Evolutionary conservation across 2,329 filamentous ascomycete genomes (phyloP), one percentile per base, ranked within the genome.

Genomic region (Monilinia vaccinii-corymbosi): DNA sequence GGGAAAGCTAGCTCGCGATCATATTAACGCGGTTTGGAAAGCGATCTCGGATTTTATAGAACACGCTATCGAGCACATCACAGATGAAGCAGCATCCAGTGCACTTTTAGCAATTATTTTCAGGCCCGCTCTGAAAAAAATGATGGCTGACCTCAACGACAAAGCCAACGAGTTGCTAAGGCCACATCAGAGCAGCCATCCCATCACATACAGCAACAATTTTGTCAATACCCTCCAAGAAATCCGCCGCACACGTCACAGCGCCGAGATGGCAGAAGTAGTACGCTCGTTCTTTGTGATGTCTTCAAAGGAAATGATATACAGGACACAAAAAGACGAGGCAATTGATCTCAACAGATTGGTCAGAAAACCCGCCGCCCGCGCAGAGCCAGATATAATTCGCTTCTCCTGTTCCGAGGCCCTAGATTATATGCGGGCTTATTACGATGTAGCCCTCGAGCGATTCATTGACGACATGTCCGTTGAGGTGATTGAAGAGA

Each of bases 161-260:
- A 64, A 70, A n/a, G n/a, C 77, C 1, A 56, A 61, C 0, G 75
- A 79, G 55, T 66, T 86, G 2, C 68, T 85, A 0, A 66, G 70
- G 13, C 77, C 72, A 7, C 74, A 79, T 69, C 77, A 73, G 62
- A 68, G 70, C 10, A 66, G 73, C 0, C 77, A 81, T 64, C 79
- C 79, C 0, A 79, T 81, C 40, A 84, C 80, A 0, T 83, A 83
- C 63, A 81, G 82, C 45, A 70, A 76, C 18, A 71, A 78, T 40
- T 79, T 78, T 31, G 57, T 72, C 0, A 69, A 78, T 16, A 70
- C 66, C 0, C 67, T 80, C 8, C 60, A 66, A 31, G 64, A 65
- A 31, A 40, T 62, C 23, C 63, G 61, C 21, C 62, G 47, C 25
- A 45, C 60, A 60, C 62, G 62, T n/a, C n/a, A n/a, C n/a, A n/a